Evolutionary conservation across 1,284 basidiomycete genomes (phyloP).

Genomic region (Trametes versicolor): DNA sequence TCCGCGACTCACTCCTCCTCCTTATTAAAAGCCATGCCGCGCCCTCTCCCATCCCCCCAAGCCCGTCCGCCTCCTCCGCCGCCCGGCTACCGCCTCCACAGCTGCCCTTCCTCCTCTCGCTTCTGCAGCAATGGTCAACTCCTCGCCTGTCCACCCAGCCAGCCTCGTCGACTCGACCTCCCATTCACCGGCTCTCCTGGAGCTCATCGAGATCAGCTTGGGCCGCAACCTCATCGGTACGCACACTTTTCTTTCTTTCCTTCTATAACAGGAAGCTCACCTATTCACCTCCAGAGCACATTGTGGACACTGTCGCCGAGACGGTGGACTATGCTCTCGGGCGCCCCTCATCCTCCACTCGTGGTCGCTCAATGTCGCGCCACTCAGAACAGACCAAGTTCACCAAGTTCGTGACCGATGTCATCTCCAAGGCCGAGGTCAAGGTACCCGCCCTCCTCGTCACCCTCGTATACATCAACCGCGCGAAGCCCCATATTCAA

Average conservation of each 20-base stretch:
- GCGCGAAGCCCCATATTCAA: constrained; percentile 76
- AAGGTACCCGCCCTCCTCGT: constrained; percentile 69
- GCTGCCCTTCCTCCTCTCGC: constrained; percentile 19
- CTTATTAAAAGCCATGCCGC: constrained; percentile 24
- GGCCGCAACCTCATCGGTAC: constrained; percentile 67
- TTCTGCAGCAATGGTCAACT: constrained; percentile 24
- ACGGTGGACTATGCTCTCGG: constrained; percentile 79
- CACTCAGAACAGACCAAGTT: constrained; percentile 64
- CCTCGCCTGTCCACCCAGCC: constrained; percentile 60
- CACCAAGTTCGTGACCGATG: constrained; percentile 67
- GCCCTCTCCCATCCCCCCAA: constrained; percentile 20
- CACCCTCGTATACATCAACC: constrained; percentile 74
- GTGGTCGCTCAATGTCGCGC: constrained; percentile 57
- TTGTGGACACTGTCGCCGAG: constrained; percentile 71
- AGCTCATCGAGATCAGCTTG: constrained; percentile 70
- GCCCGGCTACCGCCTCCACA: constrained; percentile 19
- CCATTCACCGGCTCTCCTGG: constrained; percentile 69
- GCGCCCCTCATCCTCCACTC: constrained; percentile 61
- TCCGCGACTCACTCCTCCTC: constrained; percentile 8
- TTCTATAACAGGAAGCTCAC: constrained; percentile 21
- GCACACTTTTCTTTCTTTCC: constrained; percentile 39
- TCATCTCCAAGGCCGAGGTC: constrained; percentile 75
- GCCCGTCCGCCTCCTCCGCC: constrained; percentile 27
- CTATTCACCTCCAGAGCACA: constrained; percentile 58
- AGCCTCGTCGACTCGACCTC: constrained; percentile 67